These are phyloP conservation scores for Trifolium pratense DNA, from an alignment of 306 rosid genomes.

Conservation along the genomic window DNA sequence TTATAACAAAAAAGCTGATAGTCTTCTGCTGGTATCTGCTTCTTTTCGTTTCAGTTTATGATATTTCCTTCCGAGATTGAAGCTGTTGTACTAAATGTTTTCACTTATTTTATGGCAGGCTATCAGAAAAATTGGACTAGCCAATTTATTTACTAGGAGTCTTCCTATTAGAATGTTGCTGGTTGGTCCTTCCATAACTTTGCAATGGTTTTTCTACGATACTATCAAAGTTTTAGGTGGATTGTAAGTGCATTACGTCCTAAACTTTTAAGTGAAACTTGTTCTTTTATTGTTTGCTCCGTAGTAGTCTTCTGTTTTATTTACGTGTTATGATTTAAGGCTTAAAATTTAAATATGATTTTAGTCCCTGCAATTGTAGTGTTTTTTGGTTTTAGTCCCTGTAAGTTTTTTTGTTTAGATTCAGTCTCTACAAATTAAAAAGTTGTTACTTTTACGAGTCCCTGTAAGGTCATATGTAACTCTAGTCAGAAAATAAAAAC, in stretches of 20 bases:
- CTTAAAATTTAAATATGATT: too few species aligned
- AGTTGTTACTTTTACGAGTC: too few species aligned
- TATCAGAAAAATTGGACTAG: slow-evolving; percentile 78
- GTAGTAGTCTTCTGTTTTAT: slow-evolving; percentile 27
- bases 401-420: too few species aligned
- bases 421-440: neutral
- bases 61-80: slow-evolving; percentile 19
- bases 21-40: slow-evolving; percentile 56
- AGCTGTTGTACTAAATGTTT: slow-evolving; percentile 23
- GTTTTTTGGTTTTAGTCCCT: too few species aligned
- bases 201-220: slow-evolving; percentile 98
- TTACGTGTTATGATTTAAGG: neutral
- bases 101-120: slow-evolving; percentile 57
- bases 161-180: slow-evolving; percentile 83
- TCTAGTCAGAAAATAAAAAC: neutral
- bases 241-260: slow-evolving; percentile 67
- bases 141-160: slow-evolving; percentile 81
- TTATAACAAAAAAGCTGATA: slow-evolving; percentile 63
- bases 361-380: too few species aligned
- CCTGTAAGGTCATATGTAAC: neutral
- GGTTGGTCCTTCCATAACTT: slow-evolving; percentile 84
- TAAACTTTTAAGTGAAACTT: slow-evolving; percentile 35
- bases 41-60: slow-evolving; percentile 17
- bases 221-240: slow-evolving; percentile 81
- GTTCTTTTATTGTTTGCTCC: slow-evolving; percentile 1